These are phyloP conservation scores for Tinospora cordifolia DNA, from an alignment of 164 flowering plant genomes.

Conservation along the genomic window DNA sequence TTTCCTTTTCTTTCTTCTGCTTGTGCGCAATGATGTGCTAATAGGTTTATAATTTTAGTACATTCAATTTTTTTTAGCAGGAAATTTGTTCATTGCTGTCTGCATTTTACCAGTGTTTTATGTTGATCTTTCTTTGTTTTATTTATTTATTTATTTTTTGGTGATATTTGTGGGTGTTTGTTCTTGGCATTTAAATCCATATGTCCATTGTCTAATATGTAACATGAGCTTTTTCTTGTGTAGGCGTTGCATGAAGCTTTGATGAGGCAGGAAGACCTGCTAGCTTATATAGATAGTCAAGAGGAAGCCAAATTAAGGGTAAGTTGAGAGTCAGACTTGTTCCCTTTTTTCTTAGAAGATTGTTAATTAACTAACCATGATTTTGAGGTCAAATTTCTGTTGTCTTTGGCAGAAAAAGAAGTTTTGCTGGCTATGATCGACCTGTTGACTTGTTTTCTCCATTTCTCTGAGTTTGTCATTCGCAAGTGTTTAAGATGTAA, in stretches of 20 bases:
- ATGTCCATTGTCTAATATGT: background rate
- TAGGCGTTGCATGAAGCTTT: slow-evolving; percentile 88
- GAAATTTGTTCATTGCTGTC: too few species aligned
- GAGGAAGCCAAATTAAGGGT: slow-evolving; percentile 67
- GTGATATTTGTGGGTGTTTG: background rate
- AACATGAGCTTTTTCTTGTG: slow-evolving; percentile 10
- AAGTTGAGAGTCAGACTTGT: slow-evolving; percentile 8
- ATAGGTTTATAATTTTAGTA: too few species aligned
- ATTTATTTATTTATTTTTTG: too few species aligned
- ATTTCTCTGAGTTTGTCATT: background rate
- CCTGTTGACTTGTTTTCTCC: background rate
- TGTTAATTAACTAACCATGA: background rate
- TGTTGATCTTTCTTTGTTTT: background rate
- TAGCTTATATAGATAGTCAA: slow-evolving; percentile 79
- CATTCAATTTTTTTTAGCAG: too few species aligned
- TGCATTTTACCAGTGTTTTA: background rate
- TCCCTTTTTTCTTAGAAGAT: background rate
- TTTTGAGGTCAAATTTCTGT: background rate
- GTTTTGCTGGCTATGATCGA: slow-evolving; percentile 38
- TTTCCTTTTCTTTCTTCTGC: too few species aligned
- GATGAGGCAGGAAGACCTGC: slow-evolving; percentile 85
- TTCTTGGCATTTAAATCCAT: background rate
- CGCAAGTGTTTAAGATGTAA: background rate
- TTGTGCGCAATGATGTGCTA: too few species aligned
- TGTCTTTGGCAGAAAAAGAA: slow-evolving; percentile 38